Base-by-base conservation (phyloP, 2,329 filamentous ascomycete species). In the Stylonectria norvegica region DNA sequence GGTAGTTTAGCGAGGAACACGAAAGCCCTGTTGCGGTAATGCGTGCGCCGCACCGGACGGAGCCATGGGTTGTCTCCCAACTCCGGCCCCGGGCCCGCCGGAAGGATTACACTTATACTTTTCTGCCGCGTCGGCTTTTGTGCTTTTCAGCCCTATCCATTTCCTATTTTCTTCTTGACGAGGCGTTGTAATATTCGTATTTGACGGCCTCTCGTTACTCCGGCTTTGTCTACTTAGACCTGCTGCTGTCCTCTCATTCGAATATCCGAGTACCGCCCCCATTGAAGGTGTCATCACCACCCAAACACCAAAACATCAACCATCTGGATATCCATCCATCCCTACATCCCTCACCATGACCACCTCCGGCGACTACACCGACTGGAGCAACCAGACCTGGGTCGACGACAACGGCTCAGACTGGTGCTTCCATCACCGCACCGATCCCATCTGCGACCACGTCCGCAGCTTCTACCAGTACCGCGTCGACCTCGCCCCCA, bases 401-500 rank as follows among this genome's bases (percentile, higher is more conserved):
- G 37, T 50, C 34, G 22, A 47, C 3, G 29, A 46, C 8, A 48
- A 42, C 20, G 49, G 47, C 9, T 37, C 27, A 5, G 28, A 27
- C 15, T 61, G 48, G 32, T 69, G 66, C 49, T 46, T 28, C 32
- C 8, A 53, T 4, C 47, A 66, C 43, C 61, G 60, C 2, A 29
- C 50, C 19, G 25, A 48, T 7, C 33, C 43, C 11, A 25, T 48
- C n/a, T 69, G 67, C 52, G 48, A 49, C 5, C 20, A 57, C n/a
- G 60, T 66, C n/a, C 27, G 18, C 14, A 56, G 48, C 42, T 71
- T 67, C 52, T 77, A 81, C 55, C 53, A 66, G 30, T 83, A 83
- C 58, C 59, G 64, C 11, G 66, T 79, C 28, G 60, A 65, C 20
- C 56, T 80, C 2, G 60, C 62, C 8, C 72, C 76, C 36, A 82